Conservation (phyloP, 2,329 filamentous ascomycete genomes). For the Dactylellina sp. region DNA sequence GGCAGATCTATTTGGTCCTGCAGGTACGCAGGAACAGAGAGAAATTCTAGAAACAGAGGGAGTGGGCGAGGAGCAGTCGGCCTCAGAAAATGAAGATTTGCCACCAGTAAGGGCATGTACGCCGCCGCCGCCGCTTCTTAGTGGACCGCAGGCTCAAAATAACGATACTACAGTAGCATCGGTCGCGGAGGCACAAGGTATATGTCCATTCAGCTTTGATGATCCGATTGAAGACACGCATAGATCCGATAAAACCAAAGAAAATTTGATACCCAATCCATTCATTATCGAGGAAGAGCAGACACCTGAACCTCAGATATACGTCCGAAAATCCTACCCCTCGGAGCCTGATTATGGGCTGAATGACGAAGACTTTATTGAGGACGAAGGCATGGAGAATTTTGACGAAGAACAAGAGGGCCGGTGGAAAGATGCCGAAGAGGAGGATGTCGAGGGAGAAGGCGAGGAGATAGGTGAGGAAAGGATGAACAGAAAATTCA, state of each 20-base stretch:
- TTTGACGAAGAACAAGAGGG: constrained; percentile 55
- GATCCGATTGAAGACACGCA: constrained; percentile 27
- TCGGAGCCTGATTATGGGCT: constrained; percentile 2
- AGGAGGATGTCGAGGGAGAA: constrained; percentile 67
- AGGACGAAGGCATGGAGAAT: constrained; percentile 54
- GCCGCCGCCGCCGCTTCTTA: constrained; percentile 34
- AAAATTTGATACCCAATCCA: background rate
- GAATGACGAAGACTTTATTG: constrained; percentile 46
- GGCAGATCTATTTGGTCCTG: constrained; percentile 49
- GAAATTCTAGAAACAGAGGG: constrained; percentile 42
- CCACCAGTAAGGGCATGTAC: constrained; percentile 30
- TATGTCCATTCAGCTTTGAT: constrained; percentile 50
- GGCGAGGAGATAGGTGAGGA: constrained; percentile 74
- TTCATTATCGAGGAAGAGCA: constrained; percentile 22
- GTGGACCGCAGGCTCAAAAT: background rate
- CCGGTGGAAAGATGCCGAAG: constrained; percentile 46
- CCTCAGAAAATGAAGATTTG: background rate
- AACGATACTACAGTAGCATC: background rate
- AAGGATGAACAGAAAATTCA: constrained; percentile 70
- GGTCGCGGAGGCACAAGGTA: background rate
- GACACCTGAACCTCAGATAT: background rate
- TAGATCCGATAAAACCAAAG: background rate
- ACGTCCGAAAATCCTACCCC: background rate
- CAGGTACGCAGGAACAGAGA: constrained; percentile 46
- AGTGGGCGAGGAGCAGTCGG: constrained; percentile 13